These are phyloP conservation scores for Wallacemonas rigidus DNA, from an alignment of 208 protist species.

Conservation along the genomic window DNA sequence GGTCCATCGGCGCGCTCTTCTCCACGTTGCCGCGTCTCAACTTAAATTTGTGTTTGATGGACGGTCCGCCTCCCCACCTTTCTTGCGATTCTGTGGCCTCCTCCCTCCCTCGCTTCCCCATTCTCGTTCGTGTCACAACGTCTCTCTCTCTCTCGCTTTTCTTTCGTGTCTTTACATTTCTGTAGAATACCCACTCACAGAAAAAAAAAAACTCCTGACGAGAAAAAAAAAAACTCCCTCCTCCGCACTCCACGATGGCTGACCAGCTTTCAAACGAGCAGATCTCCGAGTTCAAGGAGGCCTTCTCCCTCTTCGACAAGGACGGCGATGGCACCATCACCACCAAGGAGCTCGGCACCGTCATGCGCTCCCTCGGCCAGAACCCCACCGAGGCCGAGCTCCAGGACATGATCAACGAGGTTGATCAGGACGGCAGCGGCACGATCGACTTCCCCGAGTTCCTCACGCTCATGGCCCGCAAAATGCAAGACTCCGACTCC, in stretches of 20 bases:
- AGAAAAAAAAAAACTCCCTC: constrained; percentile 13
- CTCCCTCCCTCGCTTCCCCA: too few relatives aligned
- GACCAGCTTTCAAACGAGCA: constrained; percentile 97
- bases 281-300: constrained; percentile 99
- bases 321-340: constrained; percentile 98
- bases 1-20: too few relatives aligned
- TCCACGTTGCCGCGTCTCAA: too few relatives aligned
- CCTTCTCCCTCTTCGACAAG: constrained; percentile 98
- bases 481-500: constrained; percentile 92
- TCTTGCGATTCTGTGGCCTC: too few relatives aligned
- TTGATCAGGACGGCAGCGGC: constrained; percentile 95
- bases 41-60: too few relatives aligned
- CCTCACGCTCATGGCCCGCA: constrained; percentile 82
- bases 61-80: too few relatives aligned
- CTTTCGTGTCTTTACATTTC: background rate
- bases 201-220: constrained; percentile 59
- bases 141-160: background rate
- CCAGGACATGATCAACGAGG: constrained; percentile 98
- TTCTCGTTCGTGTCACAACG: too few relatives aligned
- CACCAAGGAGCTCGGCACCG: constrained; percentile 98
- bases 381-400: constrained; percentile 96
- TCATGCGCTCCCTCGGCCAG: constrained; percentile 99
- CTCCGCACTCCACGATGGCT: constrained; percentile 37
- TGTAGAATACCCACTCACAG: constrained; percentile 58
- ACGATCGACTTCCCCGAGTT: constrained; percentile 97